phyloP scores from a whole-genome alignment of 2,329 filamentous ascomycete genomes.

The Bipolaris bicolor region DNA sequence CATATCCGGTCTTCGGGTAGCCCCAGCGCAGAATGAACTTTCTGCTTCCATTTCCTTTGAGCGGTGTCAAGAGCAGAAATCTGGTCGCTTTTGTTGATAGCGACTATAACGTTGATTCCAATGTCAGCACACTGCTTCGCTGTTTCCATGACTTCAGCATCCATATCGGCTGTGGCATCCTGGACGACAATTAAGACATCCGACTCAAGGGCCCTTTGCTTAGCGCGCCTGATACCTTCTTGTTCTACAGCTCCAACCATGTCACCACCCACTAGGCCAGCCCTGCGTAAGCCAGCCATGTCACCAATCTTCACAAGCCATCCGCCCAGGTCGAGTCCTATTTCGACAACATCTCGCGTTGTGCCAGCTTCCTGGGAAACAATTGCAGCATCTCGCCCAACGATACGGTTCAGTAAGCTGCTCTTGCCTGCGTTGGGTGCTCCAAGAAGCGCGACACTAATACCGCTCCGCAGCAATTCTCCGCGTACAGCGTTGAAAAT shows the following conservation, averaged over 20 bases:
- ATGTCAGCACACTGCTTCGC: constrained; percentile 57
- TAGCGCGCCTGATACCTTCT: constrained; percentile 89
- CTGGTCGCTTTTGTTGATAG: constrained; percentile 67
- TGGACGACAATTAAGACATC: constrained; percentile 81
- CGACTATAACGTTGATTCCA: constrained; percentile 62
- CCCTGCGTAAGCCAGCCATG: constrained; percentile 81
- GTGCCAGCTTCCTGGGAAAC: constrained; percentile 93
- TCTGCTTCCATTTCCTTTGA: constrained; percentile 27
- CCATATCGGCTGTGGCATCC: constrained; percentile 71
- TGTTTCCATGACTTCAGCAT: constrained; percentile 64
- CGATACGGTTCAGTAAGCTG: constrained; percentile 86
- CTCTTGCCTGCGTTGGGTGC: constrained; percentile 96
- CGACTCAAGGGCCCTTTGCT: constrained; percentile 78
- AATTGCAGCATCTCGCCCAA: constrained; percentile 92
- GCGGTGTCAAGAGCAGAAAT: constrained; percentile 44
- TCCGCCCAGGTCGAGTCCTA: constrained; percentile 84
- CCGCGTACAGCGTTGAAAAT: constrained; percentile 78
- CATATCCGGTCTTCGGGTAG: constrained; percentile 56
- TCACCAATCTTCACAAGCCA: constrained; percentile 95
- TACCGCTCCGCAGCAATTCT: constrained; percentile 83
- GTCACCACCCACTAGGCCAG: constrained; percentile 35
- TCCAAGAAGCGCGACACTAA: constrained; percentile 83
- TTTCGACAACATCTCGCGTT: constrained; percentile 91
- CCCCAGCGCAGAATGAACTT: constrained; percentile 29
- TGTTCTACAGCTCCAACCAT: constrained; percentile 76